Base-by-base conservation (phyloP, 1,139 yeast genomes). In the Groenewaldozyma auringiensis region DNA sequence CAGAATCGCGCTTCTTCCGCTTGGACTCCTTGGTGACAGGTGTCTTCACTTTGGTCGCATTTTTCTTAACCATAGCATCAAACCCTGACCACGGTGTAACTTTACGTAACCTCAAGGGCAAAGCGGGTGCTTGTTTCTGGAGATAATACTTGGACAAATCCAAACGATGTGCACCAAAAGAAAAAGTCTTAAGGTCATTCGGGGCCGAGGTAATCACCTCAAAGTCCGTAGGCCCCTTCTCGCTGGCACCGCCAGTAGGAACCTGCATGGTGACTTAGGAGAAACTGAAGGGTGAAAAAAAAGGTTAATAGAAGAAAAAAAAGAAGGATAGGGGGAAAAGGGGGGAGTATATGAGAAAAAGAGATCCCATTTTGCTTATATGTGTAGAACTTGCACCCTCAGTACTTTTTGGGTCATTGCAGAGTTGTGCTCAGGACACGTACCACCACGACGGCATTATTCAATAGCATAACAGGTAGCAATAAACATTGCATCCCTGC, bases 61-160 rank as follows among this genome's bases (percentile, higher is more conserved):
- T 45, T 8, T 20, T 32, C 11, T 16, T 31, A 21, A 50, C 44
- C 22, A 50, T 20, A 2, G 42, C 44, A 4, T 48, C 46, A 44
- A 56, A 53, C 3, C 40, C 45, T 1, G 41, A 37, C 61, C 61
- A 57, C 21, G 43, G 25, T 2, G 25, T 40, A 1, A 51, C 49
- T 4, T 37, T 34, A n/a, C 40, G 44, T 21, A 57, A 52, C 11
- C 41, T 20, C 16, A 46, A 31, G 2, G 41, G 37, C 2, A 32
- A 35, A 2, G 48, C 40, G 2, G 40, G 13, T 9, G 41, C 25
- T 40, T 47, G 44, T 22, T 40, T 41, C n/a, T 39, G 37, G 22
- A 41, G 40, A 35, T 43, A 50, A 34, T 47, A 47, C n/a, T 40
- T 35, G 18, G 51, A 37, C 21, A 47, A 32, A 29, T 50, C 50